Base-by-base conservation (phyloP, 129 eudicot genomes). In the Solidago caesia region DNA sequence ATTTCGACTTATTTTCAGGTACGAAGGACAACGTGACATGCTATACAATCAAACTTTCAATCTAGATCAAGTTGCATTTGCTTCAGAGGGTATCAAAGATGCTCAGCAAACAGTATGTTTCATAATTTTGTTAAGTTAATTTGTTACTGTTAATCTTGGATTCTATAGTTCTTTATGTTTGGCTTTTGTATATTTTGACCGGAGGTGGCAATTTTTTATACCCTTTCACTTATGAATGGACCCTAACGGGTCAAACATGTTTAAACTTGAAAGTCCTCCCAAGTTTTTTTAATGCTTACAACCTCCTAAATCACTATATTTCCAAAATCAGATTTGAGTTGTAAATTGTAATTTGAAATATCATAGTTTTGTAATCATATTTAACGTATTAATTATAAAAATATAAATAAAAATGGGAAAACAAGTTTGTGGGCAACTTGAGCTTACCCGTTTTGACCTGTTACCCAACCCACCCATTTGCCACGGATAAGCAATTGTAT, bases 21-120 rank as follows among this genome's bases (percentile, higher is more conserved):
- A 89, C 68, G 98, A 92, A 82, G 96, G 96, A 64, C 98, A 92
- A 57, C 96, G 98, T 16, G 98, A 92, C 72, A 92, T 92, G 98
- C 91, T 92, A 41, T 92, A 89, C 84, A 92, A 89, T 73, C 98
- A 92, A 81, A 92, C 98, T 4, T 92, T 87, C 72, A 92, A 92
- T 74, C 87, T 92, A 44, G 98, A 92, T 77, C 98, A 92, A 86
- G 96, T 87, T 73, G 81, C 98, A 78, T 92, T 92, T 82, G 98
- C 98, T 75, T 82, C 96, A 25, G 98, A 92, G 85, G 98, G 94
- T 64, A 85, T 92, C 44, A 92, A 89, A 84, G 96, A 92, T 85
- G 97, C 98, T 79, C 98, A 92, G 47, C 94, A 92, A 85, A 92
- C 98, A 62, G 98, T 92, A 89, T 65, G 92, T 87, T 74, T 60